Base-by-base conservation (phyloP, 2,329 filamentous ascomycete species). In the Phialocephala subalpina region DNA sequence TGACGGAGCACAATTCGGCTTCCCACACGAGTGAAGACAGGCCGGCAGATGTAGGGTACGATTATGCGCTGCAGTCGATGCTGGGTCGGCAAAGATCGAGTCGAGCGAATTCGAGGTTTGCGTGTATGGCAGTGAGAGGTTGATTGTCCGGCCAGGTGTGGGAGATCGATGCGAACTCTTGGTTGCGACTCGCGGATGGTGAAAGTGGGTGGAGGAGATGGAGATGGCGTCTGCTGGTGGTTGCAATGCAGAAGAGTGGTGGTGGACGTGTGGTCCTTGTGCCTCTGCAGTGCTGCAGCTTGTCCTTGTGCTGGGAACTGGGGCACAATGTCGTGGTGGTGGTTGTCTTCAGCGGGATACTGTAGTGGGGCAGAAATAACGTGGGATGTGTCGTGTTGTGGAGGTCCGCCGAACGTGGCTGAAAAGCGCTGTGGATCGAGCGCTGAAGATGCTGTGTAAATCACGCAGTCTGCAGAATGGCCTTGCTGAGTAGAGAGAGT, bases 1-100 rank as follows among this genome's bases (percentile, higher is more conserved):
- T 58, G 47, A 67, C 60, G 64, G 53, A 25, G 63, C 38, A 61
- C 63, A 58, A 49, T 60, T 45, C 60, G 58, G 60, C 52, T 62
- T 57, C 45, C 65, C 60, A 56, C 60, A 57, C 65, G 42, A 65
- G 25, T 29, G 18, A 53, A 38, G 58, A 56, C 55, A 49, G 56
- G 47, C 49, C 47, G 55, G 47, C 60, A 25, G 58, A 60, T 55
- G 35, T 47, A 25, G 55, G 45, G 9, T 40, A 27, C 29, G 42
- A 60, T 52, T 22, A 27, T 47, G 40, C 42, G 35, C 22, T 62
- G 52, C 49, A 55, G 63, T 29, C 60, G 55, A 60, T 58, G 59
- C 53, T 55, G 55, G 57, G 56, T 38, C 36, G 53, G 55, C 18
- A 38, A 57, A 36, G 29, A 20, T 38, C 3, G n/a, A 36, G 36